Evolutionary conservation across 2,329 filamentous ascomycete species (phyloP), one percentile per base, ranked within the genome.

Genomic region (Monosporascus sp.): DNA sequence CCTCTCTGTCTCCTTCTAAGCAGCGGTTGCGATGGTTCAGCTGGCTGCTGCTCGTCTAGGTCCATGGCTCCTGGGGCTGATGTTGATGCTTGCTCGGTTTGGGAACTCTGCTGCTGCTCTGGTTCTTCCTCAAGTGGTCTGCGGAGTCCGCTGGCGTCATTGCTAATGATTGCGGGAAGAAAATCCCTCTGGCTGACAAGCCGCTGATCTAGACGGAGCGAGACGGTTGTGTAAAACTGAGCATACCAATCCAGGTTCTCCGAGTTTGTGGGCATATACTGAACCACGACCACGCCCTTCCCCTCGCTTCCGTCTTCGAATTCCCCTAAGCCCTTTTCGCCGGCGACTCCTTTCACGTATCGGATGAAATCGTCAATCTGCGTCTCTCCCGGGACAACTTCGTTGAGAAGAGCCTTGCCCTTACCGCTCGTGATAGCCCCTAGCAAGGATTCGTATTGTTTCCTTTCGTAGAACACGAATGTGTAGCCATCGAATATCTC

Each of bases 121-220:
- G 60, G 65, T 54, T 76, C 77, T 41, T 81, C 72, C 58, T 87
- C 78, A 3, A 95, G 78, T 6, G 85, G 80, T 38, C 85, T 81
- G 54, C 89, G 85, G 20, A 97, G 75, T 44, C 81, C 79, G 55
- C 80, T 83, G 7, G 90, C 83, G 71, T 97, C 87, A 49, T 87
- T 88, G n/a, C 78, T 84, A 28, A 97, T 73, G 46, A 99, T 94
- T 1, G 89, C 89, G 68, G 96, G 91, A 2, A 99, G 78, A 57
- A 99, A 96, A 62, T 97, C 92, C 54, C 88, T 91, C 65, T 97
- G 91, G 61, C 93, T 85, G 51, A 97, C 86, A 2, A 91, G 85
- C 4, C 91, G 84, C 67, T 96, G 91, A 56, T 91, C 87, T 14
- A 95, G 79, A 46, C 83, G 77, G 20, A 86, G 68, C 2, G 91